Evolutionary conservation across 202 grass and related monocot genomes (phyloP).

Genomic region (Elaeis oleifera): DNA sequence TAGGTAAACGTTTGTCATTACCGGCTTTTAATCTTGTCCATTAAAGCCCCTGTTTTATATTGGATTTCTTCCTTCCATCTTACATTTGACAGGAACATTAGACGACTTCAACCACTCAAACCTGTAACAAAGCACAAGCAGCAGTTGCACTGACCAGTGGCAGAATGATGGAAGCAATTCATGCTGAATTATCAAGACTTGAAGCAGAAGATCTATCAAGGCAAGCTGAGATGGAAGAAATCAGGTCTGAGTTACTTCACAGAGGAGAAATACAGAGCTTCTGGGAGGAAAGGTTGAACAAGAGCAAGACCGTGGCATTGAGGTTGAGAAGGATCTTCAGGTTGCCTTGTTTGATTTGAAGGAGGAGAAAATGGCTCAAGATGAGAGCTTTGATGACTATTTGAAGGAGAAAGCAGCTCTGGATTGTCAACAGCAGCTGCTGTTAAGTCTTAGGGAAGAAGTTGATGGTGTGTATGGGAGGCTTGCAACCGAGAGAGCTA

Average conservation of each 20-base stretch:
- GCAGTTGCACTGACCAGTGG: conserved; percentile 75
- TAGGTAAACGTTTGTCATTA: too few relatives aligned
- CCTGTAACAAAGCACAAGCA: conserved; percentile 85
- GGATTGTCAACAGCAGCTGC: conserved; percentile 37
- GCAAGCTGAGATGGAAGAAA: conserved; percentile 64
- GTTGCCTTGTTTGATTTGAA: conserved; percentile 41
- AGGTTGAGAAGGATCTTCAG: conserved; percentile 50
- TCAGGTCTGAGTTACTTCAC: conserved; percentile 54
- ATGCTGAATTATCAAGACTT: conserved; percentile 54
- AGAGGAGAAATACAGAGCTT: conserved; percentile 64
- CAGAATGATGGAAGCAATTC: conserved; percentile 62
- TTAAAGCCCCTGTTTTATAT: neutral
- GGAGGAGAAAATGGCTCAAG: conserved; percentile 38
- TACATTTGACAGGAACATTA: conserved; percentile 59
- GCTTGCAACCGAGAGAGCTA: conserved; percentile 44
- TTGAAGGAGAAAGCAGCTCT: conserved; percentile 62
- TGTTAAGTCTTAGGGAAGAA: conserved; percentile 56
- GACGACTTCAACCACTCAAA: conserved; percentile 76
- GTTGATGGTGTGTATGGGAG: conserved; percentile 58
- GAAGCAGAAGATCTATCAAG: conserved; percentile 54
- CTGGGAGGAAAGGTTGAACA: conserved; percentile 58
- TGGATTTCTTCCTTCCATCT: conserved; percentile 24
- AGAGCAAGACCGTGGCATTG: conserved; percentile 30
- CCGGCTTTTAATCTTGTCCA: too few relatives aligned
- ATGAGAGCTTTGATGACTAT: conserved; percentile 39